Conservation (phyloP, 148 eudicot species). For the Rhododendron henanense region DNA sequence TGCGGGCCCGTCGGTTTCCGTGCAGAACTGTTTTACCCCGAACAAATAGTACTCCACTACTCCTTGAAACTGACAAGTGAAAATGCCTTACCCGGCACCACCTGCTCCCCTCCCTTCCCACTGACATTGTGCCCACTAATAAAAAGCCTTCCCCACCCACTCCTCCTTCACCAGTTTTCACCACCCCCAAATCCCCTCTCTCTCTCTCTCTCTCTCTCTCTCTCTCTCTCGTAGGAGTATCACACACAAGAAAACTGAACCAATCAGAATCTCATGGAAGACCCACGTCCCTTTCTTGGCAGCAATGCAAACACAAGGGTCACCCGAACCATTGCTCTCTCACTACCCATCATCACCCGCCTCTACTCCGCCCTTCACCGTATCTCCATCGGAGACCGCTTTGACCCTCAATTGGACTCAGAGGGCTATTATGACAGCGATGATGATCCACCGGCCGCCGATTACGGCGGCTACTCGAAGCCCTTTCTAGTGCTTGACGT, state of each 20-base stretch:
- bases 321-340: background rate
- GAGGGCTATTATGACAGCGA: background rate
- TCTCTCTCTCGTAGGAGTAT: background rate
- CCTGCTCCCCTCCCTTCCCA: background rate
- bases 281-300: background rate
- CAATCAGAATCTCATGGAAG: background rate
- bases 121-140: background rate
- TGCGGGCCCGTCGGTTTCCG: too few relatives aligned
- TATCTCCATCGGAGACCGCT: background rate
- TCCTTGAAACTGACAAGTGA: background rate
- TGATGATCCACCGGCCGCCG: background rate
- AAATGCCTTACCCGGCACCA: background rate
- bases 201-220: background rate
- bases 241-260: background rate
- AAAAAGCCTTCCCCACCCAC: background rate
- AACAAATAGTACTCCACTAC: background rate
- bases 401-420: background rate
- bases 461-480: slow-evolving; percentile 26
- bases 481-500: slow-evolving; percentile 56
- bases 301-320: background rate
- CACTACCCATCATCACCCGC: background rate
- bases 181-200: background rate
- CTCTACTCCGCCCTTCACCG: slow-evolving; percentile 1
- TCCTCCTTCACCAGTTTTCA: background rate
- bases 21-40: too few relatives aligned